phyloP scores from a whole-genome alignment of 108 stramenopile species.

The Cylindrotheca fusiformis region DNA sequence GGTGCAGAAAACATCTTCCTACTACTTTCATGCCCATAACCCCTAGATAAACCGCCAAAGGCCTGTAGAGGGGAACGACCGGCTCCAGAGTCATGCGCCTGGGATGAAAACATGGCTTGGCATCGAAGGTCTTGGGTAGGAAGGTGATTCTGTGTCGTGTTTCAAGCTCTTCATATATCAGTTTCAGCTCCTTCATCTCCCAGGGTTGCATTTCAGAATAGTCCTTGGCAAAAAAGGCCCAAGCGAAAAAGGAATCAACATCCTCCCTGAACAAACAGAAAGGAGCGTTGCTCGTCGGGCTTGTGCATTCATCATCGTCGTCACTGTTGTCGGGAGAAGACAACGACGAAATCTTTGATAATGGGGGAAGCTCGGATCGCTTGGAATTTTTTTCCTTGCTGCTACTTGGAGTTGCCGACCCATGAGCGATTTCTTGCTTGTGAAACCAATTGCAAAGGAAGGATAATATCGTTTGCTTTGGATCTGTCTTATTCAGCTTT shows the following conservation, averaged over 20 bases:
- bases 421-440: too few species aligned
- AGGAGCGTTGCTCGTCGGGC: background rate
- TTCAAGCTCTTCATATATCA: conserved; percentile 39
- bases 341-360: background rate
- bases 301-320: conserved; percentile 5
- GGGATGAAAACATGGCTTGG: conserved; percentile 8
- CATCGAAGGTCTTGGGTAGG: conserved; percentile 29
- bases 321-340: conserved; percentile 10
- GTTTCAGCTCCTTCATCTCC: conserved; percentile 29
- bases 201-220: conserved; percentile 26
- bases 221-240: conserved; percentile 75
- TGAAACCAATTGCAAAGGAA: conserved; percentile 39
- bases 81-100: conserved; percentile 63
- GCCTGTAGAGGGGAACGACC: conserved; percentile 62
- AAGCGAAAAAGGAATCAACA: conserved; percentile 67
- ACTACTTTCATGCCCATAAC: conserved; percentile 33
- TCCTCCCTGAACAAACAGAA: conserved; percentile 44
- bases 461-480: conserved; percentile 1
- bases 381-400: background rate
- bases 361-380: background rate
- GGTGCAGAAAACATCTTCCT: conserved; percentile 27
- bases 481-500: conserved; percentile 4
- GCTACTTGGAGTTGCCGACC: too few species aligned
- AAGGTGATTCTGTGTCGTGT: conserved; percentile 33
- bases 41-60: conserved; percentile 59